These are phyloP conservation scores for Coriaria nepalensis DNA, from an alignment of 306 rosid genomes.

Conservation along the genomic window DNA sequence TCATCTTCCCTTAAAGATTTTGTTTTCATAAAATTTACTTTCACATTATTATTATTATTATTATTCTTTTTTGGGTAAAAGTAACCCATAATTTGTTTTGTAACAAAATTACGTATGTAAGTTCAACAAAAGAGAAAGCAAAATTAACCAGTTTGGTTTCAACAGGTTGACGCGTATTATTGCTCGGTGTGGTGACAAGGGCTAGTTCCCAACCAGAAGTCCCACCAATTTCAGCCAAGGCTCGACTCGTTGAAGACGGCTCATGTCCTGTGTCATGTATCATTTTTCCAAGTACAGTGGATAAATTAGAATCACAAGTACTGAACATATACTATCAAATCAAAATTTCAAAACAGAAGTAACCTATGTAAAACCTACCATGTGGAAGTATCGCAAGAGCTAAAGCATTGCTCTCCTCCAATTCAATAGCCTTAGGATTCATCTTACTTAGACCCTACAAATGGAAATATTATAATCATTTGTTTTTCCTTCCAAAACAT, in stretches of 20 bases:
- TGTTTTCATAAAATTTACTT: too few species aligned
- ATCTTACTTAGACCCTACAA: conserved; percentile 62
- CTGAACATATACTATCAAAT: background rate
- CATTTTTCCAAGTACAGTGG: background rate
- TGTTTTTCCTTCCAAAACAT: too few species aligned
- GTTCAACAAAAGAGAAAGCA: conserved; percentile 7
- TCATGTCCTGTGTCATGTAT: conserved; percentile 28
- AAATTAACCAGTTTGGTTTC: conserved; percentile 52
- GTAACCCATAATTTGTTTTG: too few species aligned
- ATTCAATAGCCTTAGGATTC: conserved; percentile 57
- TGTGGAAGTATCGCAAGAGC: conserved; percentile 76
- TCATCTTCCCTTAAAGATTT: too few species aligned
- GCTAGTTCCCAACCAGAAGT: conserved; percentile 89
- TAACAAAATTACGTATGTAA: conserved; percentile 1
- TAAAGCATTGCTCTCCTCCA: conserved; percentile 73
- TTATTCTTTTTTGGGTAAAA: too few species aligned
- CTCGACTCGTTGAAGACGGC: conserved; percentile 18
- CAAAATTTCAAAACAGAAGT: background rate
- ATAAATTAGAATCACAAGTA: conserved; percentile 7
- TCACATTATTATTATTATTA: too few species aligned
- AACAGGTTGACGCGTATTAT: conserved; percentile 24
- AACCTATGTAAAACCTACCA: conserved; percentile 26
- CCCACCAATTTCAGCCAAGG: conserved; percentile 37
- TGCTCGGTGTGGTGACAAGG: conserved; percentile 63
- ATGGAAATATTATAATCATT: background rate